phyloP scores from a whole-genome alignment of 768 basidiomycete species.

The Lactarius evosmus region DNA sequence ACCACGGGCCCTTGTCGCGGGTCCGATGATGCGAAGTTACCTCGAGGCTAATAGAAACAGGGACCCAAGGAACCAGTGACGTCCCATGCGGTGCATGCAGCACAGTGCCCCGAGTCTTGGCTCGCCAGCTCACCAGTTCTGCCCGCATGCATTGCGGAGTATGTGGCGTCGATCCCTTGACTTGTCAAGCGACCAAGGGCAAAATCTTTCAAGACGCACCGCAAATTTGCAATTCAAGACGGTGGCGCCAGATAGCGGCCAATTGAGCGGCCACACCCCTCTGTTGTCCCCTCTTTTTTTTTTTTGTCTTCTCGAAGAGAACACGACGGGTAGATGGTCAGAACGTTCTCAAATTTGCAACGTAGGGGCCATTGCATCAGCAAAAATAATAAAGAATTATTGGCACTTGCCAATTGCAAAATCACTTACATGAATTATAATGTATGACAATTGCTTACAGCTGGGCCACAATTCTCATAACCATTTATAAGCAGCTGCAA shows the following conservation, averaged over 20 bases:
- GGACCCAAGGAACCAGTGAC: neutral
- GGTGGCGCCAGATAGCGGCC: neutral
- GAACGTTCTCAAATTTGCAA: neutral
- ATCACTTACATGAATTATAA: too few relatives aligned
- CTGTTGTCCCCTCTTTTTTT: neutral
- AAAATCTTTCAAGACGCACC: neutral
- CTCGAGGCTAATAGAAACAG: neutral
- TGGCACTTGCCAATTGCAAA: too few relatives aligned
- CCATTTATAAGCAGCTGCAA: too few relatives aligned
- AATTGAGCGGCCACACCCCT: too few relatives aligned
- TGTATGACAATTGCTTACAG: too few relatives aligned
- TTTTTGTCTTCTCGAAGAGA: neutral
- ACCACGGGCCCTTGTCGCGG: conserved; percentile 2
- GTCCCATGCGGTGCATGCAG: neutral
- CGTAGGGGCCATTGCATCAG: neutral
- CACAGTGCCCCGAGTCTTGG: neutral
- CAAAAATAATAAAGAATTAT: too few relatives aligned
- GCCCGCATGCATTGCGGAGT: neutral
- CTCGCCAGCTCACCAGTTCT: neutral
- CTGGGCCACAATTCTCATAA: too few relatives aligned
- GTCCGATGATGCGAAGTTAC: neutral
- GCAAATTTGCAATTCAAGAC: neutral
- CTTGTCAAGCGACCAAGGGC: neutral
- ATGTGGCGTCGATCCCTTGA: neutral
- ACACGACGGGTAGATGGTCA: neutral